Base-by-base conservation (phyloP, 176 grass and related monocot genomes). In the Paspalum vaginatum region DNA sequence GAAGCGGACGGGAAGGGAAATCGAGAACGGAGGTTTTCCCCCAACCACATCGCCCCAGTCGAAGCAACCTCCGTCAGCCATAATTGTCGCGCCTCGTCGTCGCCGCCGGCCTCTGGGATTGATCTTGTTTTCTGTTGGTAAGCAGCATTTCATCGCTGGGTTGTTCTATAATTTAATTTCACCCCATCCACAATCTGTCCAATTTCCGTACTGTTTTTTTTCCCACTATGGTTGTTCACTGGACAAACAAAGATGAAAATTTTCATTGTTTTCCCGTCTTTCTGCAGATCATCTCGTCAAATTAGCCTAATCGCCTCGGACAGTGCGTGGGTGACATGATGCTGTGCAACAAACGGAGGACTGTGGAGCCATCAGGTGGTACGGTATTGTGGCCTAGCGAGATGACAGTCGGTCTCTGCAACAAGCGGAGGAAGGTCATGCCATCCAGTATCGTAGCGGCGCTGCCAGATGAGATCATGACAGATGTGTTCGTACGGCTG, bases 401-500 rank as follows among this genome's bases (percentile, higher is more conserved):
- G 37, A 66, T 66, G 63, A 32, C 32, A 5, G 32, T 37, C 10
- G 39, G 7, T 43, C 15, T 39, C 9, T 9, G 43, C 71, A 57
- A n/a, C 32, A 56, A 74, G 51, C n/a, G 71, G 71, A 74, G 51
- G 51, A 40, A 74, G 50, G 51, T 57, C 32, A 37, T 37, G 16
- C 17, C 71, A 3, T 22, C 32, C 8, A 11, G 32, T 42, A 4
- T 1, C 12, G 51, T 11, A 32, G 3, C 18, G 9, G 16, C 22
- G 50, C 26, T 74, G 1, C 71, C 50, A 11, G 71, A 57, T 5
- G 71, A 74, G 17, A 18, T 56, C 4, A 42, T 69, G 72, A 61
- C 18, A 26, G 82, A 84, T 24, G 63, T 84, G 18, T 32, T 84
- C 22, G 42, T 77, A 18, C 25, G 11, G 17, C 82, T 84, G 18